Conservation (phyloP, 2,329 filamentous ascomycete genomes). For the Graphilbum fragrans region DNA sequence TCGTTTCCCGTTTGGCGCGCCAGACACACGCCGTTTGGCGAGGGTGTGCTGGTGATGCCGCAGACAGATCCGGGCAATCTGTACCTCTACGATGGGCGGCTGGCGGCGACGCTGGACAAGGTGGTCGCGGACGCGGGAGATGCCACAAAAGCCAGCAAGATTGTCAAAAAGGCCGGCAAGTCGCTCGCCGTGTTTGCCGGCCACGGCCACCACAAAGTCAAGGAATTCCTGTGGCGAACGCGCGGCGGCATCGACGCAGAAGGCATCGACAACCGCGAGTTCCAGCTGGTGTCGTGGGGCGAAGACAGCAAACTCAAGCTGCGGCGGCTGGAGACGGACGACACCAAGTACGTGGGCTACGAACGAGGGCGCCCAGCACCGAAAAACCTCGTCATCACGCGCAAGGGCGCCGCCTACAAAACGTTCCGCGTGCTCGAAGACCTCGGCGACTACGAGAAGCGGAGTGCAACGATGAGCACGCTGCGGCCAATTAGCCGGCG, state of each 20-base stretch:
- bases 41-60: conserved; percentile 79
- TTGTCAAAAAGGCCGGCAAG: conserved; percentile 15
- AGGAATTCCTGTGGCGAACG: conserved; percentile 83
- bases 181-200: conserved; percentile 48
- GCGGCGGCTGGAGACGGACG: conserved; percentile 55
- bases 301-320: conserved; percentile 73
- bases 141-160: no score
- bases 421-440: conserved; percentile 68
- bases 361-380: conserved; percentile 54
- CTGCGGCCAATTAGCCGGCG: conserved; percentile 33
- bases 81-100: conserved; percentile 65
- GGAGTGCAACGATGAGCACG: conserved; percentile 49
- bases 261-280: conserved; percentile 71
- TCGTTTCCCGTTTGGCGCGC: conserved; percentile 85
- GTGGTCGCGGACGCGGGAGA: conserved; percentile 28
- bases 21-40: conserved; percentile 80
- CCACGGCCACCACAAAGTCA: conserved; percentile 58
- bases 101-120: conserved; percentile 18
- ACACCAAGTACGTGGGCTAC: conserved; percentile 59
- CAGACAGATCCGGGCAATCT: conserved; percentile 77
- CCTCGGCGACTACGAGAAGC: conserved; percentile 42
- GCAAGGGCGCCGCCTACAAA: conserved; percentile 75
- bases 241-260: conserved; percentile 57
- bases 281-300: conserved; percentile 88
- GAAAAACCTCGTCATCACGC: conserved; percentile 58